phyloP scores from a whole-genome alignment of 495 filamentous ascomycete species.

The Tuber umbilicatum region DNA sequence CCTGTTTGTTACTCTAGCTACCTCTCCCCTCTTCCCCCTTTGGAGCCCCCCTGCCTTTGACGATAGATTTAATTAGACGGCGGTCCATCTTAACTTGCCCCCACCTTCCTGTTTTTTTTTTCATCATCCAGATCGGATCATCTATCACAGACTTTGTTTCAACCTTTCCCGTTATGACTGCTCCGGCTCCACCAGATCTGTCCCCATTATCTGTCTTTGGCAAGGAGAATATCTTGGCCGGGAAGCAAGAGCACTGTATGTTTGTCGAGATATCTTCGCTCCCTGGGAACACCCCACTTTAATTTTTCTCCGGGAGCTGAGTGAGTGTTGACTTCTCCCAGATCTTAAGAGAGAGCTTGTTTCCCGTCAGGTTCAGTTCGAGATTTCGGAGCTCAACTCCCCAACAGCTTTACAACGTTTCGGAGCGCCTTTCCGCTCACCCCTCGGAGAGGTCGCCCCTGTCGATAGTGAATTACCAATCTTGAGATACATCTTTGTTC shows the following conservation, averaged over 20 bases:
- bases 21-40: not conserved
- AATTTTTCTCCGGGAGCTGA: conserved; percentile 5
- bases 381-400: conserved; percentile 86
- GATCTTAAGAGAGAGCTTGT: conserved; percentile 95
- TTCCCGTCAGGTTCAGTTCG: conserved; percentile 75
- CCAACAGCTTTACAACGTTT: conserved; percentile 92
- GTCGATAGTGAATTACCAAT: conserved; percentile 92
- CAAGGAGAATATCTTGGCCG: conserved; percentile 55
- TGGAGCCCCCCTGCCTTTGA: not conserved
- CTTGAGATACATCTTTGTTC: conserved; percentile 92
- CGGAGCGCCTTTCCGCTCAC: conserved; percentile 87
- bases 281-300: conserved; percentile 27
- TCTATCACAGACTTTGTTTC: not conserved
- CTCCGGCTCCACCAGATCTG: conserved; percentile 6
- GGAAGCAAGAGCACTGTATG: conserved; percentile 97
- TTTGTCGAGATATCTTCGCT: conserved; percentile 9
- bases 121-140: not conserved
- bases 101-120: not conserved
- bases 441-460: conserved; percentile 84
- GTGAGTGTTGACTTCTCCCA: conserved; percentile 46
- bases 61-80: not conserved
- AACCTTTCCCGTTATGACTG: conserved; percentile 10
- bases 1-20: not conserved
- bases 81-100: not conserved
- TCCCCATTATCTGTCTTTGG: conserved; percentile 8